Evolutionary conservation across 768 basidiomycete species (phyloP), one percentile per base, ranked within the genome.

Genomic region (Panellus pusillus): DNA sequence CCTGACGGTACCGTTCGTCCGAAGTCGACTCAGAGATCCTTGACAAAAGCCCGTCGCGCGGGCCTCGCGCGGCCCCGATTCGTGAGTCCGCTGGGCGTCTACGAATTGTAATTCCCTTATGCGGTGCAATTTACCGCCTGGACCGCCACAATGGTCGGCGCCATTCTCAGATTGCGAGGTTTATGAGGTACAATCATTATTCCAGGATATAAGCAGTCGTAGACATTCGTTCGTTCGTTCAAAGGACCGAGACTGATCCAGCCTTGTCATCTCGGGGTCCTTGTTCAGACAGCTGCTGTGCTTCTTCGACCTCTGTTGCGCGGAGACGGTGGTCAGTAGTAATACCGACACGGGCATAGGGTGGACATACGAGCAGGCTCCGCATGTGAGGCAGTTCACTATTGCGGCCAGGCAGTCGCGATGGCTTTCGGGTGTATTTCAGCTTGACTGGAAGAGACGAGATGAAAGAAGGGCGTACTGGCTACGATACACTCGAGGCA

Each of bases 401-500:
- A 79, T 61, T 1, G 67, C 67, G 6, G 71, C 72, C 13, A 79
- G 43, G 51, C 66, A 74, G 19, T 68, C 70, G 73, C 66, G 46
- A 81, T 74, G 9, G 70, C 79, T 79, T 48, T 24, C 24, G 32
- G 14, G 32, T 14, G 32, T 14, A 32, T 47, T 45, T 29, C 14
- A 38, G 28, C 37, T 24, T 46, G 27, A 45, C 18, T 29, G 5
- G 20, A 41, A 6, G 19, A 18, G 15, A 40, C 13, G 29, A 11
- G 14, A 18, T 44, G 14, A 32, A 38, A 27, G 9, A 19, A 28
- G 24, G 12, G 63, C 74, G 44, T 51, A 78, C 79, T 71, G 39
- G 64, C 73, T 39, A 82, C 67, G 17, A 81, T 73, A 49, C 78
- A 78, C 63, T 78, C 77, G 20, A 80, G 35, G 45, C 75, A 78